These are phyloP conservation scores for Phytophthora syringae DNA, from an alignment of 352 stramenopile genomes.

Conservation along the genomic window DNA sequence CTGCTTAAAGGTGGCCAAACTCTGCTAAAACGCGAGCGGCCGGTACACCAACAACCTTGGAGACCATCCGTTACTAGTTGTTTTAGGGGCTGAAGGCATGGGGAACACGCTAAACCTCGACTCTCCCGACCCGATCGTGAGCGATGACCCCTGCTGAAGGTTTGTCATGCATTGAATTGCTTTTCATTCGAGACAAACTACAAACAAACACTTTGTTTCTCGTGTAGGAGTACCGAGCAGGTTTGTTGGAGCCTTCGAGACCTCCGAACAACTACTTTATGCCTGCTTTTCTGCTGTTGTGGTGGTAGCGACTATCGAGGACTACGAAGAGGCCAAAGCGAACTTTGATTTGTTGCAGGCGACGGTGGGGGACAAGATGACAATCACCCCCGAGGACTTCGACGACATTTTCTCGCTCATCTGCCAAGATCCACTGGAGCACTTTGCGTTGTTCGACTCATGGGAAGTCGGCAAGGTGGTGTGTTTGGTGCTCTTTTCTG, in stretches of 20 bases:
- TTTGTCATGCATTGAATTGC: conserved; percentile 9
- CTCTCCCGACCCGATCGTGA: conserved; percentile 42
- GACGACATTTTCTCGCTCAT: conserved; percentile 83
- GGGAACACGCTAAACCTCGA: conserved; percentile 52
- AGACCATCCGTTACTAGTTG: conserved; percentile 19
- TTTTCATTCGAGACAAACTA: too few relatives aligned
- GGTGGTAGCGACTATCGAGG: conserved; percentile 31
- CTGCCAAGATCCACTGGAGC: conserved; percentile 67
- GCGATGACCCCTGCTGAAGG: conserved; percentile 50
- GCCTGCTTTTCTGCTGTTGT: neutral
- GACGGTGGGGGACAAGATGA: conserved; percentile 80
- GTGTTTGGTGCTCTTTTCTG: conserved; percentile 7
- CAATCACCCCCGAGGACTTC: conserved; percentile 72
- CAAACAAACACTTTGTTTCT: too few relatives aligned
- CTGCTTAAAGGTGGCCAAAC: neutral
- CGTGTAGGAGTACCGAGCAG: conserved; percentile 25
- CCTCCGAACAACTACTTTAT: neutral
- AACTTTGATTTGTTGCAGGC: conserved; percentile 72
- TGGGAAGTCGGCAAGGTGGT: conserved; percentile 64
- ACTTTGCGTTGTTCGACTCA: conserved; percentile 76
- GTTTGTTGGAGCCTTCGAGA: neutral
- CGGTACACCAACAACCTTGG: too few relatives aligned
- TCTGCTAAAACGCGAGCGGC: conserved; percentile 2
- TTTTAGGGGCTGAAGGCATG: conserved; percentile 26
- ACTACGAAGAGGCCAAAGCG: conserved; percentile 58